A percentile compares a stretch with the other conserved stretches of the same genome.
These are phyloP conservation scores for Corchorus capsularis DNA, from an alignment of 345 rosid genomes.

Conservation along the genomic window DNA sequence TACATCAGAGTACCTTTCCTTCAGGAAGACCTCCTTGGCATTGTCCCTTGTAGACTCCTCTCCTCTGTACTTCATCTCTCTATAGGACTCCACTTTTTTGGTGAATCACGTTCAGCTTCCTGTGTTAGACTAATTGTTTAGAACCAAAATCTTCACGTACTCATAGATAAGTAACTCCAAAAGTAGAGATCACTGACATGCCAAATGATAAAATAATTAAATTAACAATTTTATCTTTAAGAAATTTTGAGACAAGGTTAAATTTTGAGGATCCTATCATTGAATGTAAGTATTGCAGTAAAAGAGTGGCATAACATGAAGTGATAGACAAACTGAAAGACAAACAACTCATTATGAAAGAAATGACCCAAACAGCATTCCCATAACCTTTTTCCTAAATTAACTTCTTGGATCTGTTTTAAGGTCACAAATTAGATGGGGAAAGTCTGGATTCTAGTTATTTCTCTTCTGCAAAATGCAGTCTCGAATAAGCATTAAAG, in stretches of 20 bases:
- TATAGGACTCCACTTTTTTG: slow-evolving; percentile 80
- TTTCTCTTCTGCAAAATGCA: background rate
- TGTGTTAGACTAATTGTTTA: slow-evolving; percentile 26
- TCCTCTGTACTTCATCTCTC: slow-evolving; percentile 92
- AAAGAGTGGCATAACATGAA: background rate
- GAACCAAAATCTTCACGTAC: background rate
- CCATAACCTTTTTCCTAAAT: background rate
- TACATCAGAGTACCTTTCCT: slow-evolving; percentile 69
- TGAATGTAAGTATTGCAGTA: background rate
- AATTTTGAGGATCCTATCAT: background rate
- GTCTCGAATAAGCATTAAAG: background rate
- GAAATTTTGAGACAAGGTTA: background rate
- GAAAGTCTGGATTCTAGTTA: background rate
- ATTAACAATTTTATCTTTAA: background rate
- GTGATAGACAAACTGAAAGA: background rate
- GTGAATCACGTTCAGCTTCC: slow-evolving; percentile 91
- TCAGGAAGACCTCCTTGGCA: slow-evolving; percentile 99
- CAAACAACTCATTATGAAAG: background rate
- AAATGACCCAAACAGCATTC: background rate
- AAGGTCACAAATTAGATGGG: background rate
- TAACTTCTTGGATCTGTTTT: background rate
- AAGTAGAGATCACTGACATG: background rate
- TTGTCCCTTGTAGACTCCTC: slow-evolving; percentile 69
- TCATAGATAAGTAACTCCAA: background rate
- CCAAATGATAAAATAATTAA: slow-evolving; percentile 12